Base-by-base conservation (phyloP, 1,284 basidiomycete species). In the Cryptococcus wingfieldii region DNA sequence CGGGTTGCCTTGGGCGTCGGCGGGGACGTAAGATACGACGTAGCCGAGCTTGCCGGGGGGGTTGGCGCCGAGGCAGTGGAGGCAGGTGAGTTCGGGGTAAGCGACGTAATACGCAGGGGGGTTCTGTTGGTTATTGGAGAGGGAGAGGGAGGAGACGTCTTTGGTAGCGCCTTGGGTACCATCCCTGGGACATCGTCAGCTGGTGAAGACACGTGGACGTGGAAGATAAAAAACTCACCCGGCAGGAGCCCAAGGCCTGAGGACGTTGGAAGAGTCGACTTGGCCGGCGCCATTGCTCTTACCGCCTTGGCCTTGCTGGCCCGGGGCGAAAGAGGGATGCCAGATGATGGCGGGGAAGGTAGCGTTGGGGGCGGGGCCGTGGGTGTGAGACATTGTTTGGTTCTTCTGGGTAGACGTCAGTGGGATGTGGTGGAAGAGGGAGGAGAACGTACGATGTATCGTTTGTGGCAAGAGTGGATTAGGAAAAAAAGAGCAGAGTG, bases 21-120 rank as follows among this genome's bases (percentile, higher is more conserved):
- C 57, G 4, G 57, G 57, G n/a, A 59, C 16, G 47, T 59, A 59
- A 38, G 46, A 49, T 19, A 59, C 57, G n/a, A 59, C 54, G 50
- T 59, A 59, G 38, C 57, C 57, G 6, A 59, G 38, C 47, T 59
- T 59, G 46, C 57, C 57, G 25, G 57, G 57, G 10, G 57, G 57
- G 46, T 59, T 59, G 7, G 57, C 51, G 16, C 57, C 57, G 34
- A 59, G 54, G 43, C 57, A 59, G 38, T 59, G 57, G n/a, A 59
- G 50, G 47, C 57, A 59, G 18, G 57, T 59, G 27, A 59, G 54
- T 38, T 59, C 57, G 47, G 57, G 57, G 38, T 52, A 55, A 12
- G 57, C 53, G 10, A 59, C 38, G 31, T 59, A 59, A 52, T 41
- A 9, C 48, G 48, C 38, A 44, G 57, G 18, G 45, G 44, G 37